Conservation (phyloP, 2,329 filamentous ascomycete genomes). For the Monosporascus cannonballus region DNA sequence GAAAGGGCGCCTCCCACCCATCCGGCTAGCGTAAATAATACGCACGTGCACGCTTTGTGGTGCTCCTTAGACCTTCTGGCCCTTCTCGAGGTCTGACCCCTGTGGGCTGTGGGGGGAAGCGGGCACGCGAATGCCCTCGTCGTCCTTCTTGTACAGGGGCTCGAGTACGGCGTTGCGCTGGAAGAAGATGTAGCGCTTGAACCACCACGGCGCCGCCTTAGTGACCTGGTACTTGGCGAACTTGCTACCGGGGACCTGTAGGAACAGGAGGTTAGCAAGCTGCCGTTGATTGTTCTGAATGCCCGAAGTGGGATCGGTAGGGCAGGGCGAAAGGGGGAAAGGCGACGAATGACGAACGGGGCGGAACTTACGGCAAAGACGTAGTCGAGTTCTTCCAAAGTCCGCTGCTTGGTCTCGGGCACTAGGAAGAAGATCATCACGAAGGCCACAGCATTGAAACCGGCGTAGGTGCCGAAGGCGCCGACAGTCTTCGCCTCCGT, state of each 20-base stretch:
- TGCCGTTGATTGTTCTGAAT: too few relatives aligned
- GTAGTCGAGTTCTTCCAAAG: conserved; percentile 44
- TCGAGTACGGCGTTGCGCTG: conserved; percentile 21
- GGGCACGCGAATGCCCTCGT: conserved; percentile 3
- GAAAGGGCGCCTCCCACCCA: too few relatives aligned
- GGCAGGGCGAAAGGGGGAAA: too few relatives aligned
- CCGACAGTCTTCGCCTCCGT: conserved; percentile 36
- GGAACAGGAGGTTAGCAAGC: not conserved
- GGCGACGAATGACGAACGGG: not conserved
- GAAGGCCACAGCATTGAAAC: conserved; percentile 39
- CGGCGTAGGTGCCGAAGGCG: conserved; percentile 41
- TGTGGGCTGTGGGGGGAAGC: not conserved
- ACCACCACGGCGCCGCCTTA: conserved; percentile 32
- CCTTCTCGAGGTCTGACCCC: not conserved
- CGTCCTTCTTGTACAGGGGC: conserved; percentile 25
- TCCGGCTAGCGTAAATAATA: too few relatives aligned
- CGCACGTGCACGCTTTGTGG: not conserved
- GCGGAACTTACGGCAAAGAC: conserved; percentile 30
- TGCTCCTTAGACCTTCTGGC: not conserved
- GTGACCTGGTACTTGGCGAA: conserved; percentile 35
- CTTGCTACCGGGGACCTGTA: conserved; percentile 28
- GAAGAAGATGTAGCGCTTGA: conserved; percentile 29
- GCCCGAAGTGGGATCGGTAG: too few relatives aligned
- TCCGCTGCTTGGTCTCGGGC: conserved; percentile 45
- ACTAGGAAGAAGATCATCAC: conserved; percentile 43